Evolutionary conservation across 805 yeast genomes (phyloP).

Genomic region (Kurtzmaniella fragi): DNA sequence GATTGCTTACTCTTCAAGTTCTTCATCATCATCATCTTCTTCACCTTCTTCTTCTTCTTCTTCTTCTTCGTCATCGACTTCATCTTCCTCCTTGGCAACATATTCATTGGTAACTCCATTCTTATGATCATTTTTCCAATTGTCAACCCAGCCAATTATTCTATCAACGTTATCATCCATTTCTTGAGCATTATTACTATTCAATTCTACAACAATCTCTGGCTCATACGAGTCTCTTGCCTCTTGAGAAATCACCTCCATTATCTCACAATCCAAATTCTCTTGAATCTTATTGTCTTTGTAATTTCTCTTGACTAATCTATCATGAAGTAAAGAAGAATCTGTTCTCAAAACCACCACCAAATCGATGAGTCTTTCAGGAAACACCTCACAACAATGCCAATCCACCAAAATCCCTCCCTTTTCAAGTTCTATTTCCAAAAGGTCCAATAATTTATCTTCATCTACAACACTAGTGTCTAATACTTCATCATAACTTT

Average conservation of each 20-base stretch:
- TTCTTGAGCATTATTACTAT: conserved; percentile 67
- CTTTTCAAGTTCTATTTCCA: conserved; percentile 70
- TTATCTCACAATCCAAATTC: conserved; percentile 92
- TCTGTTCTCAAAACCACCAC: conserved; percentile 85
- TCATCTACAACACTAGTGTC: conserved; percentile 90
- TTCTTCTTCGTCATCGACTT: conserved; percentile 5
- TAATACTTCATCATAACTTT: conserved; percentile 80
- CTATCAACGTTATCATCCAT: conserved; percentile 81
- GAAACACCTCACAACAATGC: conserved; percentile 96
- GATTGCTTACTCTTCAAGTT: too few species aligned
- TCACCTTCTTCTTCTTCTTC: conserved; percentile 11
- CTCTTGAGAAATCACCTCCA: conserved; percentile 85
- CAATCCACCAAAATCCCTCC: conserved; percentile 95
- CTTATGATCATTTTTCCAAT: conserved; percentile 60
- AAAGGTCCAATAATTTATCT: conserved; percentile 74
- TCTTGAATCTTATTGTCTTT: conserved; percentile 80
- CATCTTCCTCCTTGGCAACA: conserved; percentile 13
- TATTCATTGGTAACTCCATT: conserved; percentile 29
- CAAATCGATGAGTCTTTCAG: conserved; percentile 86
- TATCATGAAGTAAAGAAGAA: conserved; percentile 64
- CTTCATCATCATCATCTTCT: conserved; percentile 7
- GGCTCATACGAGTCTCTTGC: conserved; percentile 79
- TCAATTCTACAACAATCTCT: conserved; percentile 76
- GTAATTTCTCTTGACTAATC: conserved; percentile 74
- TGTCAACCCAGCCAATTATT: conserved; percentile 64